phyloP scores from a whole-genome alignment of 768 basidiomycete genomes.

The Lyophyllum atratum region DNA sequence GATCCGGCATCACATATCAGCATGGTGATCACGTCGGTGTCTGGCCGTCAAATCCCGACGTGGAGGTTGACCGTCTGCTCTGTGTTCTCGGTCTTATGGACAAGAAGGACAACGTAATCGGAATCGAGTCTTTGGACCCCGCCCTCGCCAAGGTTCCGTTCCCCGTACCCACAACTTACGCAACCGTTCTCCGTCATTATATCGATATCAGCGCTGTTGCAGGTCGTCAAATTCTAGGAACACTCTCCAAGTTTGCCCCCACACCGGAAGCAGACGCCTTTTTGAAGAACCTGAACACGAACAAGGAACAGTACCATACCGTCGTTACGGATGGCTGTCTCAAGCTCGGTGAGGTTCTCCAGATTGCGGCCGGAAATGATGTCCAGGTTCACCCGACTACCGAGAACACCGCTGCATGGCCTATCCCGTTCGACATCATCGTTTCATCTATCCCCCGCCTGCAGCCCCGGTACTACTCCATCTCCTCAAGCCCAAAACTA shows the following conservation, averaged over 20 bases:
- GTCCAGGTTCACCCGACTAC: constrained; percentile 53
- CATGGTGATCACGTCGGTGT: constrained; percentile 98
- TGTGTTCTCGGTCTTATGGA: constrained; percentile 81
- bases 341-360: constrained; percentile 91
- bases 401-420: constrained; percentile 84
- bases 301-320: constrained; percentile 86
- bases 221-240: constrained; percentile 90
- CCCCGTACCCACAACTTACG: constrained; percentile 95
- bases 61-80: constrained; percentile 89
- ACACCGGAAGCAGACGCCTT: constrained; percentile 72
- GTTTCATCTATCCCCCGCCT: constrained; percentile 92
- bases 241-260: constrained; percentile 87
- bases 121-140: constrained; percentile 96
- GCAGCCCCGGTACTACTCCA: constrained; percentile 97
- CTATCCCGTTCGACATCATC: constrained; percentile 95
- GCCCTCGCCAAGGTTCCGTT: constrained; percentile 98
- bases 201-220: constrained; percentile 95
- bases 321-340: constrained; percentile 81
- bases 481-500: constrained; percentile 95
- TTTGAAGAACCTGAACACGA: constrained; percentile 74
- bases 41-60: constrained; percentile 94
- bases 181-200: constrained; percentile 92
- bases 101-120: constrained; percentile 82
- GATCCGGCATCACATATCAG: constrained; percentile 97
- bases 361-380: constrained; percentile 85